Conservation (phyloP, 257 asterid genomes). For the Gentiana dahurica region DNA sequence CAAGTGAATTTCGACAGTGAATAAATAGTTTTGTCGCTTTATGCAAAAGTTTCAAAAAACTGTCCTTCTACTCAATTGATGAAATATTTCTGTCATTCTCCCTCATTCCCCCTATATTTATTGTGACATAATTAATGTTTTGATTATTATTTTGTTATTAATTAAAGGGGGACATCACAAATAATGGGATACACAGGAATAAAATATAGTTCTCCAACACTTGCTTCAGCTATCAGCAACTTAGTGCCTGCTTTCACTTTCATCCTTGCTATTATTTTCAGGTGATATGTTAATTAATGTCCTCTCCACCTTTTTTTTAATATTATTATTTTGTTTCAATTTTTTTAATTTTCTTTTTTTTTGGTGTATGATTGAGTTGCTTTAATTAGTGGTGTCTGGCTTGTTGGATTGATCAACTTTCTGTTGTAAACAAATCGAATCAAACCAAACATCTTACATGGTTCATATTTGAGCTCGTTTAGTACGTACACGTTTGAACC, state of each 20-base stretch:
- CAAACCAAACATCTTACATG: too few species aligned
- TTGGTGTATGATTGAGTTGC: not conserved
- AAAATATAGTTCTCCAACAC: conserved; percentile 67
- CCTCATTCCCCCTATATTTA: too few species aligned
- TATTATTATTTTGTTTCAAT: not conserved
- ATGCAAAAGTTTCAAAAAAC: too few species aligned
- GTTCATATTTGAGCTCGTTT: too few species aligned
- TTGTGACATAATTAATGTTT: not conserved
- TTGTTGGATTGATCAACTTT: too few species aligned
- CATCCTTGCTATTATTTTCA: conserved; percentile 29
- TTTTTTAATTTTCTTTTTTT: not conserved
- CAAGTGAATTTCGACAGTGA: too few species aligned
- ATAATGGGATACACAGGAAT: conserved; percentile 34
- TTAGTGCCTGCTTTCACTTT: conserved; percentile 75
- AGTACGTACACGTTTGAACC: too few species aligned
- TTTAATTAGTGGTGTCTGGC: too few species aligned
- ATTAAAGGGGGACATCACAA: conserved; percentile 19
- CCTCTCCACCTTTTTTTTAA: not conserved
- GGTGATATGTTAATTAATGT: conserved; percentile 9
- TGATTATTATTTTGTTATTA: not conserved
- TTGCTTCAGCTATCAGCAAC: conserved; percentile 63
- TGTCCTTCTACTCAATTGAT: too few species aligned
- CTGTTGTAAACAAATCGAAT: too few species aligned
- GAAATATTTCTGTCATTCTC: too few species aligned
- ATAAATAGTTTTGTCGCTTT: too few species aligned